Percentiles rank a stretch among this genome's conserved stretches.
These are phyloP conservation scores for Alopecurus myosuroides DNA, from an alignment of 176 grass and related monocot species.

Conservation along the genomic window DNA sequence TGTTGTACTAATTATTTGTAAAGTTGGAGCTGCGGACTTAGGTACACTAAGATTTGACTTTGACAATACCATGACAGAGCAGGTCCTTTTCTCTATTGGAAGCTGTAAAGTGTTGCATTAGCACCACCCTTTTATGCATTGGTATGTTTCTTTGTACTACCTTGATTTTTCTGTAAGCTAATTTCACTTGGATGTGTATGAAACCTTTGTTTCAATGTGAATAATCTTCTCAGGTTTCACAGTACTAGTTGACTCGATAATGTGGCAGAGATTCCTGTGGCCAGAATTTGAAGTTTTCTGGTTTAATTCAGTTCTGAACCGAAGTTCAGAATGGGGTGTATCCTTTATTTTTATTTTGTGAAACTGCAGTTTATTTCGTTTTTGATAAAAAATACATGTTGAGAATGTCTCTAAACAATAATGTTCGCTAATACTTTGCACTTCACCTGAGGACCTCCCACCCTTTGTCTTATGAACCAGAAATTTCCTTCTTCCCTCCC, in stretches of 20 bases:
- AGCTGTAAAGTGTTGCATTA: conserved; percentile 68
- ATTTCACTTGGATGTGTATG: background rate
- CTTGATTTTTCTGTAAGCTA: conserved; percentile 6
- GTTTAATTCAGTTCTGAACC: conserved; percentile 95
- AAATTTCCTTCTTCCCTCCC: background rate
- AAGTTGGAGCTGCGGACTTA: conserved; percentile 1
- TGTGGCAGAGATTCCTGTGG: conserved; percentile 89
- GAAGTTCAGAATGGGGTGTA: conserved; percentile 99
- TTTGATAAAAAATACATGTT: background rate
- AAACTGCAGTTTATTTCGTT: conserved; percentile 8
- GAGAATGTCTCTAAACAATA: background rate
- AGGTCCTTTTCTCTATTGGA: conserved; percentile 70
- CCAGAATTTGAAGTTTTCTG: conserved; percentile 97
- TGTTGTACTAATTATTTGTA: background rate
- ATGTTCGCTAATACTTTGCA: background rate
- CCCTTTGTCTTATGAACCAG: background rate
- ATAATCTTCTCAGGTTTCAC: conserved; percentile 50
- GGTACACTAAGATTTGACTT: conserved; percentile 30
- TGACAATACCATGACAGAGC: conserved; percentile 47
- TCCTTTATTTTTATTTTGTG: conserved; percentile 48
- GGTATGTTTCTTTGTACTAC: conserved; percentile 42
- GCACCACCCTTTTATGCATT: conserved; percentile 51
- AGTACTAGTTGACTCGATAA: conserved; percentile 65
- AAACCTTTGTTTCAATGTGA: conserved; percentile 9
- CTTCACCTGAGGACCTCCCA: background rate